Evolutionary conservation across 495 filamentous ascomycete species (phyloP).

Genomic region (Penicillium canariense): DNA sequence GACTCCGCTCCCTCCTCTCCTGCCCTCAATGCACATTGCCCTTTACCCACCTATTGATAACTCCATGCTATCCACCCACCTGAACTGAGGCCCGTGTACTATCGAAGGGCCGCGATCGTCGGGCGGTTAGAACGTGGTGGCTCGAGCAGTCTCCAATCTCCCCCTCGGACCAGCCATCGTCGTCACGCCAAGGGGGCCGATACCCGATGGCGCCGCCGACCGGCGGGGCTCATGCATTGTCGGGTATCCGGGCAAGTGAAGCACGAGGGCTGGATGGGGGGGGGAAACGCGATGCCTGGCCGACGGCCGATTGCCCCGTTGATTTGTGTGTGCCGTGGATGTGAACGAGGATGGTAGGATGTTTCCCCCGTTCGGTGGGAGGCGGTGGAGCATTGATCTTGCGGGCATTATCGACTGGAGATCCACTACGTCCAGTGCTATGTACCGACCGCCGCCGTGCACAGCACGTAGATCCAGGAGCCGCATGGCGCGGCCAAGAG

Average conservation of each 20-base stretch:
- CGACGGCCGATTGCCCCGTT: too few species aligned
- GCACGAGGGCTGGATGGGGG: too few species aligned
- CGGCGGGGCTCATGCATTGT: slow-evolving; percentile 4
- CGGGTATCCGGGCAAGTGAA: neutral
- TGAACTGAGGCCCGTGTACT: neutral
- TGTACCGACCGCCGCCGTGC: neutral
- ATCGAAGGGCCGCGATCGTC: neutral
- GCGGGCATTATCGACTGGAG: neutral
- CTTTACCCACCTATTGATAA: too few species aligned
- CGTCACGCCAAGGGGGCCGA: neutral
- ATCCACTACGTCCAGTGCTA: too few species aligned
- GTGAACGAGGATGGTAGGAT: neutral
- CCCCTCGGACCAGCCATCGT: neutral
- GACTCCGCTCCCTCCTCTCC: neutral
- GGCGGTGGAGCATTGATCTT: neutral
- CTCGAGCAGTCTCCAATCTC: neutral
- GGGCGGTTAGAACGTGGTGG: neutral
- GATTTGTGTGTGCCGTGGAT: neutral
- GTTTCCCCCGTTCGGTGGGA: neutral
- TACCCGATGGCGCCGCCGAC: neutral
- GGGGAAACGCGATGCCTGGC: too few species aligned
- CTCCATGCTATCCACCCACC: too few species aligned
- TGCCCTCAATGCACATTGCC: too few species aligned
- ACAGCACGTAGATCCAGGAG: neutral
- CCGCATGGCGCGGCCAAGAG: slow-evolving; percentile 3